Percentiles rank a stretch among this genome's conserved stretches.
These are phyloP conservation scores for Ophiorrhiza pumila DNA, from an alignment of 257 asterid species.

Conservation along the genomic window DNA sequence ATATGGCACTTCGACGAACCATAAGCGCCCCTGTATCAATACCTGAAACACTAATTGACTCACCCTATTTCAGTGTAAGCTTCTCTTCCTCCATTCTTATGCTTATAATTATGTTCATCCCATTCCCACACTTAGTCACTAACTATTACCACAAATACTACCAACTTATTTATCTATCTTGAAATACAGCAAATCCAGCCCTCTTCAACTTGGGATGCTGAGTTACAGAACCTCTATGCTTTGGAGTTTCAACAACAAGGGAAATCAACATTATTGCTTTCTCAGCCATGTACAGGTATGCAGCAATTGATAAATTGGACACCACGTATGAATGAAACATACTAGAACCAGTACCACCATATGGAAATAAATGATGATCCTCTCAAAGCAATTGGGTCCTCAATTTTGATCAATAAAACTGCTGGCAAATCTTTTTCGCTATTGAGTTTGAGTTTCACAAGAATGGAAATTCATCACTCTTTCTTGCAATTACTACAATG, in stretches of 20 bases:
- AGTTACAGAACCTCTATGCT: constrained; percentile 49
- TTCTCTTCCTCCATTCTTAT: background rate
- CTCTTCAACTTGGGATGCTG: constrained; percentile 58
- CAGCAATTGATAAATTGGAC: constrained; percentile 5
- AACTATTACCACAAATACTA: too few species aligned
- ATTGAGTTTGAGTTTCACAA: too few species aligned
- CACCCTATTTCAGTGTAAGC: constrained; percentile 54
- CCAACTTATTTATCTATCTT: too few species aligned
- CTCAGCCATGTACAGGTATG: constrained; percentile 66
- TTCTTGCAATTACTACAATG: background rate
- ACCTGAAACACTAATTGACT: constrained; percentile 46
- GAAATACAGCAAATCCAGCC: constrained; percentile 54
- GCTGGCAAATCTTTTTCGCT: background rate
- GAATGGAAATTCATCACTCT: background rate
- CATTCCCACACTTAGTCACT: too few species aligned
- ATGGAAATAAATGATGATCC: constrained; percentile 10
- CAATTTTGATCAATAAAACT: background rate
- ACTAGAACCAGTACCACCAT: constrained; percentile 13
- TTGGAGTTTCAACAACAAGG: constrained; percentile 69
- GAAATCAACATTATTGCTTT: constrained; percentile 45
- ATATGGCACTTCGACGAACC: constrained; percentile 48
- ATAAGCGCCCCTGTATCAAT: constrained; percentile 50
- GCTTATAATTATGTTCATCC: background rate
- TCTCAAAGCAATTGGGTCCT: background rate
- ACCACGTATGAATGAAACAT: constrained; percentile 16